Conservation (phyloP, 306 rosid species). For the Fragaria nilgerrensis region DNA sequence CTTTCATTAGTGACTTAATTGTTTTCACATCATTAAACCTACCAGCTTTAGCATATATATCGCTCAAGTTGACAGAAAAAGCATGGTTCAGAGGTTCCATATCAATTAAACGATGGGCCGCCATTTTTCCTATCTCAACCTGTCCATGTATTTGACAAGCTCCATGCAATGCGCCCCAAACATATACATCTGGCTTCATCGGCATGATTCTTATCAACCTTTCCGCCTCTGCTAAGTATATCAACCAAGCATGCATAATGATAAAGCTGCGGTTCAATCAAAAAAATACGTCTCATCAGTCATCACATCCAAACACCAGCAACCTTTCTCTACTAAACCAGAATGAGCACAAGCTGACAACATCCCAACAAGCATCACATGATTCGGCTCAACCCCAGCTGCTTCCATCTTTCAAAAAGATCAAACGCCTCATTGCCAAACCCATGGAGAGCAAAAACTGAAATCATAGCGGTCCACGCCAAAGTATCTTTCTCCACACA, state of each 20-base stretch:
- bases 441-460: slow-evolving; percentile 71
- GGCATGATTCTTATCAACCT: slow-evolving; percentile 60
- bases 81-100: slow-evolving; percentile 75
- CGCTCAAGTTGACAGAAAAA: slow-evolving; percentile 66
- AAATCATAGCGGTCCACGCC: slow-evolving; percentile 71
- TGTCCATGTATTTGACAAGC: slow-evolving; percentile 85
- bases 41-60: slow-evolving; percentile 68
- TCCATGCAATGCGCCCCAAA: slow-evolving; percentile 84
- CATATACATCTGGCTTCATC: slow-evolving; percentile 70
- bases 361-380: slow-evolving; percentile 75
- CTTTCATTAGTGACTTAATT: slow-evolving; percentile 55
- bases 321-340: slow-evolving; percentile 69
- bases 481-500: slow-evolving; percentile 51
- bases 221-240: slow-evolving; percentile 64
- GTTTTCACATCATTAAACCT: slow-evolving; percentile 51
- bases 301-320: slow-evolving; percentile 49
- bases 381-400: slow-evolving; percentile 63
- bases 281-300: slow-evolving; percentile 43
- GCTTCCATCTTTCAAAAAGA: slow-evolving; percentile 56
- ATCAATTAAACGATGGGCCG: slow-evolving; percentile 50
- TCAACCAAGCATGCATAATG: slow-evolving; percentile 92
- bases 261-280: slow-evolving; percentile 61
- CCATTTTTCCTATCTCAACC: slow-evolving; percentile 62
- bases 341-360: slow-evolving; percentile 88
- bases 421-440: slow-evolving; percentile 51